Conservation (phyloP, 2,329 filamentous ascomycete genomes). For the Sporothrix phasma region DNA sequence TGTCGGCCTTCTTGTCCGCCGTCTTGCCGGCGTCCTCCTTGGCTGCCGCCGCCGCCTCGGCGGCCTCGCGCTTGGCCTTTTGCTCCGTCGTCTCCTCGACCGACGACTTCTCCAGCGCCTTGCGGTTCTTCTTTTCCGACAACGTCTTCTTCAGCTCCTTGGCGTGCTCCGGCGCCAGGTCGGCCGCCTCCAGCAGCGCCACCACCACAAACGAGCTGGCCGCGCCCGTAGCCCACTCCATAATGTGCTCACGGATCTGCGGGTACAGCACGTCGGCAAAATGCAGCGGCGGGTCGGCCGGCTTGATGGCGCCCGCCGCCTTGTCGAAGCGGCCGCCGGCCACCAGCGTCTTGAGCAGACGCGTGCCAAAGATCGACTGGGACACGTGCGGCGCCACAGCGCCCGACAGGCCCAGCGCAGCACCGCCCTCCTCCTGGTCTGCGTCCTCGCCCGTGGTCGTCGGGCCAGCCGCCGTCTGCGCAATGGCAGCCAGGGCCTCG, state of each 20-base stretch:
- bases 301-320: conserved; percentile 57
- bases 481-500: conserved; percentile 60
- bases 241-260: conserved; percentile 61
- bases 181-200: conserved; percentile 61
- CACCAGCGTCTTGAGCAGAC: conserved; percentile 85
- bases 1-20: conserved; percentile 34
- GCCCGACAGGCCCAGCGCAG: conserved; percentile 31
- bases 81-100: conserved; percentile 46
- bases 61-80: conserved; percentile 32
- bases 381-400: conserved; percentile 45
- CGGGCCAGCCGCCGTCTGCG: conserved; percentile 51
- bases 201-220: conserved; percentile 80
- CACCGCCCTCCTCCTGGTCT: conserved; percentile 31
- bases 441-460: conserved; percentile 41
- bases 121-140: conserved; percentile 65
- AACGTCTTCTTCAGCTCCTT: conserved; percentile 59
- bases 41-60: conserved; percentile 39
- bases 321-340: conserved; percentile 81
- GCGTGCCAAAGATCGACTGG: conserved; percentile 54
- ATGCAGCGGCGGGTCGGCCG: conserved; percentile 63
- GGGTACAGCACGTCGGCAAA: conserved; percentile 79
- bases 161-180: conserved; percentile 60
- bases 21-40: conserved; percentile 36
- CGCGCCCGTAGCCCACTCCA: conserved; percentile 71
- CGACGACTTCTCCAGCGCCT: conserved; percentile 58